Conservation (phyloP, 345 rosid genomes). For the Eucalyptus victrix region DNA sequence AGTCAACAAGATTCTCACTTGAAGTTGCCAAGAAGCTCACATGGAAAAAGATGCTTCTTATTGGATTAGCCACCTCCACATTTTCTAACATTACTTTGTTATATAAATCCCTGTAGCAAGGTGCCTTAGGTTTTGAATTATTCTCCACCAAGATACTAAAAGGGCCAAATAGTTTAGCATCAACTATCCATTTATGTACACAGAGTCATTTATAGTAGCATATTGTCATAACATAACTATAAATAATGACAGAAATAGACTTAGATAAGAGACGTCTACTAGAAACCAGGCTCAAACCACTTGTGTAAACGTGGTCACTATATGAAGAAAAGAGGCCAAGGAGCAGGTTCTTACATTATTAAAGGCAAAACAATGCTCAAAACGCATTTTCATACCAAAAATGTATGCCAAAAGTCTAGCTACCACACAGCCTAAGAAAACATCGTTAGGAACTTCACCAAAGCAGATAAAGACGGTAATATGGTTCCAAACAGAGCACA, state of each 20-base stretch:
- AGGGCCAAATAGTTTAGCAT: background rate
- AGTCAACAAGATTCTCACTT: background rate
- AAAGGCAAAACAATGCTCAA: background rate
- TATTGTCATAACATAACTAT: background rate
- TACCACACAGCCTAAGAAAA: background rate
- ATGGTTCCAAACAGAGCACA: background rate
- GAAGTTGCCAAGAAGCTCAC: background rate
- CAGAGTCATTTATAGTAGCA: no score
- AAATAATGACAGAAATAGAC: background rate
- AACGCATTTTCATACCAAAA: background rate
- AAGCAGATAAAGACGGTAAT: background rate
- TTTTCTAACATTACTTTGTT: no score
- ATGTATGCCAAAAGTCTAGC: background rate
- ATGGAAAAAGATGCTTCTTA: no score
- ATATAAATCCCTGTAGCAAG: background rate
- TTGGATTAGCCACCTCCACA: no score
- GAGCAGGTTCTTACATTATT: background rate
- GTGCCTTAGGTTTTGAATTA: background rate
- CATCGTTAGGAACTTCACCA: background rate
- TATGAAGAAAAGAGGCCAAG: background rate
- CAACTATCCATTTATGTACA: no score
- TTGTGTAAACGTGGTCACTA: background rate
- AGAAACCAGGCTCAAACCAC: background rate
- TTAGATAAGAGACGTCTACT: background rate
- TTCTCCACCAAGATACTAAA: background rate